These are phyloP conservation scores for Chalaropsis thielavioides DNA, from an alignment of 2,329 filamentous ascomycete genomes.

Conservation along the genomic window DNA sequence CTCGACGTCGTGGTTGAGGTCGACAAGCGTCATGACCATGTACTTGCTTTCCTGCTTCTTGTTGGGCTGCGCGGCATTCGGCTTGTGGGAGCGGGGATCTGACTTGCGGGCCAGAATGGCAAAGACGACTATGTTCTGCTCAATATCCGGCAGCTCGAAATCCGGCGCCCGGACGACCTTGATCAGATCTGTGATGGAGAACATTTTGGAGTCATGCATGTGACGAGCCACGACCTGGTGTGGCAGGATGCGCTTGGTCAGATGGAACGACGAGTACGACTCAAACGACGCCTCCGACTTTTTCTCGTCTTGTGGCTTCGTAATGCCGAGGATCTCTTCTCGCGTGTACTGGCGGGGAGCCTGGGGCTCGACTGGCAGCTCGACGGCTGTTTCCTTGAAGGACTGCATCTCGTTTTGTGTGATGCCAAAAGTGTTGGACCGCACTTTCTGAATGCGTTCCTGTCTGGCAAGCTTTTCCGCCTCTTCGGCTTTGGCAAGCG, in stretches of 20 bases:
- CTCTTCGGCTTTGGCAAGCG: constrained; percentile 50
- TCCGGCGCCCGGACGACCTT: constrained; percentile 68
- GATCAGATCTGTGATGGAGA: constrained; percentile 66
- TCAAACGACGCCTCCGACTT: constrained; percentile 55
- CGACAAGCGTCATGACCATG: constrained; percentile 79
- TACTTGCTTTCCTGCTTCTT: constrained; percentile 51
- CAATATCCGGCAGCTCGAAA: constrained; percentile 66
- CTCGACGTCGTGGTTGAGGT: constrained; percentile 81
- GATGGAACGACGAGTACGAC: constrained; percentile 69
- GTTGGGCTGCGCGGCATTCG: constrained; percentile 26
- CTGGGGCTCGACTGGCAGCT: constrained; percentile 36
- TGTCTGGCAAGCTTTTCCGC: constrained; percentile 35
- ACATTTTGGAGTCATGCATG: constrained; percentile 61
- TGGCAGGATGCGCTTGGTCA: constrained; percentile 69
- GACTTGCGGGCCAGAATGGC: constrained; percentile 83
- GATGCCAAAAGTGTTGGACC: constrained; percentile 44
- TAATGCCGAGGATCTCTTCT: constrained; percentile 41
- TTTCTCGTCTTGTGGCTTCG: constrained; percentile 26
- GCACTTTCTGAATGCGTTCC: constrained; percentile 36
- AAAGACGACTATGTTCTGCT: constrained; percentile 80
- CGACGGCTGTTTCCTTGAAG: constrained; percentile 43
- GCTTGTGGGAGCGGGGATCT: constrained; percentile 48
- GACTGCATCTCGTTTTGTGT: constrained; percentile 43
- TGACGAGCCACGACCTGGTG: constrained; percentile 68
- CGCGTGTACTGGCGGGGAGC: constrained; percentile 43